Base-by-base conservation (phyloP, 2,329 filamentous ascomycete genomes). In the Podosphaera fusca region DNA sequence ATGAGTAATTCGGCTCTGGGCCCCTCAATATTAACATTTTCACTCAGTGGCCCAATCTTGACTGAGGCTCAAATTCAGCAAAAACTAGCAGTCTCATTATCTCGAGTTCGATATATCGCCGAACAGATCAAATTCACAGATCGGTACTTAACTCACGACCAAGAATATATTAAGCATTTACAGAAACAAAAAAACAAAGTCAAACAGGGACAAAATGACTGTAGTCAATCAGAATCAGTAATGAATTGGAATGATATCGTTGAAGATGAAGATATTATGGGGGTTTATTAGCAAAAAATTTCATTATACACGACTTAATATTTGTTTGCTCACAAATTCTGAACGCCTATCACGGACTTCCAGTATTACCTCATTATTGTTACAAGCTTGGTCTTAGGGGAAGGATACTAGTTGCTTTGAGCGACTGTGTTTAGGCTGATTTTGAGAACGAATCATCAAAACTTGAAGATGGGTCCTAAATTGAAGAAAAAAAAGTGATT, bases 91-190 rank as follows among this genome's bases (percentile, higher is more conserved):
- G 64, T 61, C 5, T 67, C 71, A 3, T 70, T 72, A 30, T 58
- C 60, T 10, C 71, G 69, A 9, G 70, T 82, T 49, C 69, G 72
- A 58, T 62, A 63, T 10, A 67, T 82, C 10, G 69, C 70, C 52
- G 65, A 70, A 34, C 68, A 78, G 56, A 74, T 79, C 62, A 70
- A 71, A 60, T 67, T 71, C n/a, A 75, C 74, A 1, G 74, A 77
- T 60, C 73, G 76, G 56, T 73, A 77, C 33, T 68, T 83, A 7
- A 73, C 70, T 51, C 70, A 73, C n/a, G 76, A 73, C 63, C 75
- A 73, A 60, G 77, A 81, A 30, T 82, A 79, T 61, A 68, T 80
- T 4, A 74, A 71, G 55, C 62, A 59, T 38, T 54, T 60, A 29
- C 72, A 77, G 46, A 74, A 75, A 62, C 72, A 74, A 33, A 64